phyloP scores from a whole-genome alignment of 2,329 filamentous ascomycete genomes.

The Ascochyta fabae region DNA sequence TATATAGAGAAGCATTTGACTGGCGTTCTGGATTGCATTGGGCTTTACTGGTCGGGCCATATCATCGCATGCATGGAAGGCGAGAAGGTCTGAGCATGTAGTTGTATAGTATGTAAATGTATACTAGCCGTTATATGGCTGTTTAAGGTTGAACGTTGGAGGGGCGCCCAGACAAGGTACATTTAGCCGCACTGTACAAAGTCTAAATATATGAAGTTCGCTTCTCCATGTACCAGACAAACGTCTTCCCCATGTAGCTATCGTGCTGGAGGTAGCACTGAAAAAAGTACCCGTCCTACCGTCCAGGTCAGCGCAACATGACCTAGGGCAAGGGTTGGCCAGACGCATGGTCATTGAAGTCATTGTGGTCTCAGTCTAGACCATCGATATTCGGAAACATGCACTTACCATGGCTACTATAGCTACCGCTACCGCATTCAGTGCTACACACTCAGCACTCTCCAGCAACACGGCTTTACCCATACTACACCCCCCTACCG shows the following conservation, averaged over 20 bases:
- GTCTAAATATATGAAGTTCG: conserved; percentile 6
- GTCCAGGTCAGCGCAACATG: neutral
- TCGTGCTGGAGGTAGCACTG: neutral
- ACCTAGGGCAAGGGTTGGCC: too few species aligned
- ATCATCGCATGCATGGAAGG: neutral
- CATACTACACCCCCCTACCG: conserved; percentile 5
- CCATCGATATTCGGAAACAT: neutral
- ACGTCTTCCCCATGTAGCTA: neutral
- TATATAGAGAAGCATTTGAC: conserved; percentile 11
- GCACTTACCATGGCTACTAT: neutral
- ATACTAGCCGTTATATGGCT: neutral
- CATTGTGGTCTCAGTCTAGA: neutral
- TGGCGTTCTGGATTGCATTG: conserved; percentile 10
- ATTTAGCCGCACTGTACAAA: conserved; percentile 15
- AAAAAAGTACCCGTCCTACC: neutral
- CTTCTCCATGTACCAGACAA: conserved; percentile 4
- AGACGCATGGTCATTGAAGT: too few species aligned
- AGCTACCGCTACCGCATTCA: neutral
- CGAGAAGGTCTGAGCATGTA: neutral
- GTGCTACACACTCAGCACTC: neutral
- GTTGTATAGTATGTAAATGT: conserved; percentile 7
- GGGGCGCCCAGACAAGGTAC: neutral
- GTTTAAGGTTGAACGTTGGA: neutral
- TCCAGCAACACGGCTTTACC: neutral
- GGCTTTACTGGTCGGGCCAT: neutral